Evolutionary conservation across 495 filamentous ascomycete genomes (phyloP), one percentile per base, ranked within the genome.

Genomic region (Lophium mytilinum): DNA sequence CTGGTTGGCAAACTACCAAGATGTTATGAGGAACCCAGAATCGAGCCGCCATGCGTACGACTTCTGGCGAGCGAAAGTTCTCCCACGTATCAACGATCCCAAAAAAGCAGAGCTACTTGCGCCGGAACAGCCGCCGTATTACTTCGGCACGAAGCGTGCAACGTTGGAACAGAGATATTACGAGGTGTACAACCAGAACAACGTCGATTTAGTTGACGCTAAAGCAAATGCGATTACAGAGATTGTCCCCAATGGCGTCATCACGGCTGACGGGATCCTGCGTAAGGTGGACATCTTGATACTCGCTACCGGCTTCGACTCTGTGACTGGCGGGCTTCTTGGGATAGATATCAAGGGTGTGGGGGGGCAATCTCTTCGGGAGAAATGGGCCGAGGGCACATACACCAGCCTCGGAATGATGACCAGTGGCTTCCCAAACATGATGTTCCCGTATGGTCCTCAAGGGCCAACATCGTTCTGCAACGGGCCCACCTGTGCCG

Each of bases 291-390:
- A 62, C 37, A 30, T 53, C 24, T 45, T 62, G n/a, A 50, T 62
- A n/a, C 64, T 69, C 9, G 59, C 60, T 1, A 76, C 70, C 0
- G 74, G 72, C 0, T 74, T 71, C 36, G 69, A 73, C 55, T 60
- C 68, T 12, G 63, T 68, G 10, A 73, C 70, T 0, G 71, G 70
- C 43, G 66, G 65, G 19, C 60, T 73, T 12, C 60, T 60, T 41
- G 50, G 63, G 15, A 67, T 73, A 11, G 64, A 71, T 8, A 72
- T 71, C 52, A 47, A 50, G 0, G 69, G 58, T 12, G 63, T 47
- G 7, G 39, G 59, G 9, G 65, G 64, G 1, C 36, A 63, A 39
- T 58, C 59, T 14, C 43, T 73, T 12, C 58, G 14, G 56, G 60
- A 56, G 30, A 59, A 57, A 57, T 71, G 71, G 59, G 61, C 60